Evolutionary conservation across 768 basidiomycete genomes (phyloP), one percentile per base, ranked within the genome.

Genomic region (Suillus ampliporus): DNA sequence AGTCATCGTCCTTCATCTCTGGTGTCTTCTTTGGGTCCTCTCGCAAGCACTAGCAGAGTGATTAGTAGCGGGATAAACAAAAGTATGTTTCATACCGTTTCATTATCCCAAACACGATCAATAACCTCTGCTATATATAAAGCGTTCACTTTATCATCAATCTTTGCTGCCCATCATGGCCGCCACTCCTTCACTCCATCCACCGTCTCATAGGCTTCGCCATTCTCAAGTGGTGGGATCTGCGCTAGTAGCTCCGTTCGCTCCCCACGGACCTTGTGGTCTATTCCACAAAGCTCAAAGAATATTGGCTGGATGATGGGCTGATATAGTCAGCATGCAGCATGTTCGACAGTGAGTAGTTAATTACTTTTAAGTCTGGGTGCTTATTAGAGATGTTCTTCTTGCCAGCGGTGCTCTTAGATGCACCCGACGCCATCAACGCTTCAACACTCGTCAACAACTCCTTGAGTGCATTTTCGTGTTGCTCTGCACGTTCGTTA

Each of bases 361-460:
- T 19, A 19, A 7, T 59, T 51, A 50, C 58, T 21, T 60, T 60
- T 13, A 60, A n/a, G 6, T 15, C 31, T 3, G 43, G 58, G 19
- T 60, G 46, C 15, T 60, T 4, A 50, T 60, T 60, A 2, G 34
- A 37, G 0, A 60, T 35, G 14, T 60, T 60, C 47, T 46, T 60
- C 44, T 46, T 46, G 1, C 44, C 44, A 0, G 13, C 0, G 3
- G 21, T 46, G 21, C 44, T 23, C 13, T 23, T 46, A 5, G 43
- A 0, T 10, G 10, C 4, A 43, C 17, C n/a, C n/a, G n/a, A 43
- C 6, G 31, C 31, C 31, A 6, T 31, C 31, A 31, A 3, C 6
- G 31, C 31, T 3, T 31, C 31, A n/a, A n/a, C n/a, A n/a, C n/a
- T n/a, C n/a, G n/a, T n/a, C 31, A 31, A 6, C 31, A 31, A 31